phyloP scores from a whole-genome alignment of 2,329 filamentous ascomycete species.

The Curvularia hawaiiensis region DNA sequence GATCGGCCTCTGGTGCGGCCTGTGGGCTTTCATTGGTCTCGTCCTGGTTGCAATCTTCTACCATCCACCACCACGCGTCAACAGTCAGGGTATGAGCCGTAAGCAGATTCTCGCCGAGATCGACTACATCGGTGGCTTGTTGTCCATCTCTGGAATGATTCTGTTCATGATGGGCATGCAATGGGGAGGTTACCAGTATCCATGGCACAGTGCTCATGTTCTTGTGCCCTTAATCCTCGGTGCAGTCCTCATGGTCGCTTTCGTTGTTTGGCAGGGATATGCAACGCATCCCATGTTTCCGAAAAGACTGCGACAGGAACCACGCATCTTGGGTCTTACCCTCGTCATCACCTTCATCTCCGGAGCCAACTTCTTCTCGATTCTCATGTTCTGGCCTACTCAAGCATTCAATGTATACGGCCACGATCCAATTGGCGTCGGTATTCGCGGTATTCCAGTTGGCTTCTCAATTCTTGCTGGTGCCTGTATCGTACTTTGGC shows the following conservation, averaged over 20 bases:
- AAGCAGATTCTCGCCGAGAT: slow-evolving; percentile 29
- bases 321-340: slow-evolving; percentile 35
- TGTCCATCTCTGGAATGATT: slow-evolving; percentile 32
- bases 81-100: slow-evolving; percentile 37
- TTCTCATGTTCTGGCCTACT: slow-evolving; percentile 43
- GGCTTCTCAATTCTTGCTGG: slow-evolving; percentile 67
- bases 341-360: slow-evolving; percentile 42
- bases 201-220: slow-evolving; percentile 61
- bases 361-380: slow-evolving; percentile 40
- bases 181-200: slow-evolving; percentile 60
- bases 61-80: slow-evolving; percentile 50
- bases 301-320: slow-evolving; percentile 31
- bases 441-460: slow-evolving; percentile 67
- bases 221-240: slow-evolving; percentile 61
- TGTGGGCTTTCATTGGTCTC: slow-evolving; percentile 59
- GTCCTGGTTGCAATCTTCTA: slow-evolving; percentile 54
- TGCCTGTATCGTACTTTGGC: slow-evolving; percentile 63
- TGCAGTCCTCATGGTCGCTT: slow-evolving; percentile 49
- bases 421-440: slow-evolving; percentile 67
- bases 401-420: slow-evolving; percentile 42
- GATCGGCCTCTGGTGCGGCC: slow-evolving; percentile 57
- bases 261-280: slow-evolving; percentile 54
- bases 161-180: slow-evolving; percentile 40
- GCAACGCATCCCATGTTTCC: slow-evolving; percentile 52
- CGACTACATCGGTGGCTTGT: slow-evolving; percentile 36